Base-by-base conservation (phyloP, 306 rosid genomes). In the Ochetophila trinervis region DNA sequence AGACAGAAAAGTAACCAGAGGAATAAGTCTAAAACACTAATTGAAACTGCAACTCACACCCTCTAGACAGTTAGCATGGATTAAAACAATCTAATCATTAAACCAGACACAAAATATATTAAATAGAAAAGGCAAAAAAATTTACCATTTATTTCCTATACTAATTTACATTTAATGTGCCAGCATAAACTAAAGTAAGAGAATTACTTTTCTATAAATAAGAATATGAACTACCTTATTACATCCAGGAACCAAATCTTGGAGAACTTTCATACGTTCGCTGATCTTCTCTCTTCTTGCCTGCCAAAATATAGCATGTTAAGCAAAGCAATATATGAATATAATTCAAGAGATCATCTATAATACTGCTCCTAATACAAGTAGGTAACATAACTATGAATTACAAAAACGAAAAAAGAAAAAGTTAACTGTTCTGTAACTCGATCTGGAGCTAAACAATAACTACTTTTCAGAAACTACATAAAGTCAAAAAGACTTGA, bases 281-380 rank as follows among this genome's bases (percentile, higher is more conserved):
- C 98, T 89, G 70, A 93, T 93, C 70, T 89, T 93, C 70, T 89
- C 98, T 73, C 98, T 87, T 73, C 98, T 84, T 49, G 94, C 97
- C 97, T 90, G 88, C 51, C 53, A 80, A 77, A 72, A 74, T 53
- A 54, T 15, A 14, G 53, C 45, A 36, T 27, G 5, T 21, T 64
- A 53, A 62, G 63, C 32, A 47, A 60, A 70, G 60, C 9, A 22
- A 50, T 42, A n/a, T n/a, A n/a, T n/a, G n/a, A n/a, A n/a, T n/a
- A n/a, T n/a, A n/a, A n/a, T 35, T 23, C 40, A 15, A 22, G 22
- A 56, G 44, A 16, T 62, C 62, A 52, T 6, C 7, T 58, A 47
- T n/a, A 21, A 40, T 19, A 52, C 35, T 37, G 15, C 47, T 20
- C 32, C 23, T 55, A 49, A 3, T 36, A 13, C 66, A 23, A 49